phyloP scores from a whole-genome alignment of 169 alveolate genomes.

The Plasmodium gonderi region DNA sequence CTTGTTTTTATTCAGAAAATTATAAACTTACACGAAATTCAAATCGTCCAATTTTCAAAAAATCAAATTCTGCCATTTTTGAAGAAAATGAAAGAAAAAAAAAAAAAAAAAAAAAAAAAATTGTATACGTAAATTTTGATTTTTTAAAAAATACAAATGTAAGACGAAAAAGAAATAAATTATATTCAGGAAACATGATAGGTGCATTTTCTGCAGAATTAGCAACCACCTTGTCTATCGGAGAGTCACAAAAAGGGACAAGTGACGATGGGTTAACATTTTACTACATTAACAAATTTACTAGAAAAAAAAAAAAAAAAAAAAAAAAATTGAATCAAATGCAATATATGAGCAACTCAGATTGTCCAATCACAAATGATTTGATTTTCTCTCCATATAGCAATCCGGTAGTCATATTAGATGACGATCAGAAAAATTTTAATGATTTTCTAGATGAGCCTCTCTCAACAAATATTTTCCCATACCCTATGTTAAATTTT shows the following conservation, averaged over 20 bases:
- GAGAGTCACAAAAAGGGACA: neutral
- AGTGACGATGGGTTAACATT: neutral
- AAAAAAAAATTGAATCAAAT: neutral
- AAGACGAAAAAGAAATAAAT: neutral
- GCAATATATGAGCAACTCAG: constrained; percentile 5
- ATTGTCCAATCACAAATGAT: neutral
- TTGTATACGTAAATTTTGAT: constrained; percentile 2
- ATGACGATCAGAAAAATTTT: neutral
- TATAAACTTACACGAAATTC: neutral
- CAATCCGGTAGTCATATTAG: neutral
- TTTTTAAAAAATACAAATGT: constrained; percentile 13
- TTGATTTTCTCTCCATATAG: neutral
- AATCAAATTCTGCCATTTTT: constrained; percentile 37
- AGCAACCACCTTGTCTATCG: too few relatives aligned
- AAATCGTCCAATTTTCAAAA: constrained; percentile 1
- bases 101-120: constrained; percentile 50
- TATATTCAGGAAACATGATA: neutral
- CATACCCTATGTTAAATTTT: too few relatives aligned
- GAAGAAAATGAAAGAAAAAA: constrained; percentile 25
- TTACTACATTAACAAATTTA: neutral
- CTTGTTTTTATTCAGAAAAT: constrained; percentile 64
- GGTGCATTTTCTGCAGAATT: neutral
- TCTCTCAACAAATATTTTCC: neutral
- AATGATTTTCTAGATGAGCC: neutral
- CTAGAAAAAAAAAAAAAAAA: neutral